Evolutionary conservation across 768 basidiomycete species (phyloP).

Genomic region (Leccinum subtestaceum): DNA sequence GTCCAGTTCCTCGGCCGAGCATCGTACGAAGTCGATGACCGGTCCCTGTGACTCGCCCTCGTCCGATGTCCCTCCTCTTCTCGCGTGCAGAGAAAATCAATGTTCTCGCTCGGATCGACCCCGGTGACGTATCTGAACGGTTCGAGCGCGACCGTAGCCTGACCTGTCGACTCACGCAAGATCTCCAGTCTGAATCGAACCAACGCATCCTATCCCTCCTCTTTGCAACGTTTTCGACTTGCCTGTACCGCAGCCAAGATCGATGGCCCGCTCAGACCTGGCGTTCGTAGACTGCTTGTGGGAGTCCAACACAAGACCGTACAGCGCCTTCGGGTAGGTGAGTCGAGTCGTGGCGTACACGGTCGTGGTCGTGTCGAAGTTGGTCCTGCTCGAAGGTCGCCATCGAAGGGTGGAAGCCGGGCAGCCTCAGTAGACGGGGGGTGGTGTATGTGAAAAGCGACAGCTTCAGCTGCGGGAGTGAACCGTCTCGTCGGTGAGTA

Average conservation of each 20-base stretch:
- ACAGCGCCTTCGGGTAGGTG: slow-evolving; percentile 66
- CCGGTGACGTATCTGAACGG: slow-evolving; percentile 62
- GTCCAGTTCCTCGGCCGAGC: slow-evolving; percentile 53
- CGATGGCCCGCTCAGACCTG: slow-evolving; percentile 58
- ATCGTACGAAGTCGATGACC: slow-evolving; percentile 32
- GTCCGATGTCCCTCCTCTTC: not conserved
- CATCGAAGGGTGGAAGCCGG: slow-evolving; percentile 33
- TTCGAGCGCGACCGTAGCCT: slow-evolving; percentile 59
- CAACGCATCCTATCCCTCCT: not conserved
- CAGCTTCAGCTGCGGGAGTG: not conserved
- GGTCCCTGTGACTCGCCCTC: slow-evolving; percentile 16
- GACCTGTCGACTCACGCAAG: slow-evolving; percentile 42
- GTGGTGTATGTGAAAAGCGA: not conserved
- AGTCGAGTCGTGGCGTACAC: slow-evolving; percentile 62
- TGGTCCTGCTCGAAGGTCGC: slow-evolving; percentile 64
- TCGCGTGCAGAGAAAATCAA: slow-evolving; percentile 58
- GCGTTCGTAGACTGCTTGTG: slow-evolving; percentile 37
- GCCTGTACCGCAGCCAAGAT: slow-evolving; percentile 84
- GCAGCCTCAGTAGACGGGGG: not conserved
- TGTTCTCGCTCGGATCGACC: slow-evolving; percentile 70
- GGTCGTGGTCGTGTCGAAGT: slow-evolving; percentile 53
- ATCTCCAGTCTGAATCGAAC: no score
- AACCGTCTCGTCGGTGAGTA: not conserved
- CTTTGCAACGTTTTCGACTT: not conserved
- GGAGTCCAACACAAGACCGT: slow-evolving; percentile 56